Percentiles rank a stretch among this genome's conserved stretches.
These are phyloP conservation scores for Hypoxylon sp. DNA, from an alignment of 2,329 filamentous ascomycete genomes.

Conservation along the genomic window DNA sequence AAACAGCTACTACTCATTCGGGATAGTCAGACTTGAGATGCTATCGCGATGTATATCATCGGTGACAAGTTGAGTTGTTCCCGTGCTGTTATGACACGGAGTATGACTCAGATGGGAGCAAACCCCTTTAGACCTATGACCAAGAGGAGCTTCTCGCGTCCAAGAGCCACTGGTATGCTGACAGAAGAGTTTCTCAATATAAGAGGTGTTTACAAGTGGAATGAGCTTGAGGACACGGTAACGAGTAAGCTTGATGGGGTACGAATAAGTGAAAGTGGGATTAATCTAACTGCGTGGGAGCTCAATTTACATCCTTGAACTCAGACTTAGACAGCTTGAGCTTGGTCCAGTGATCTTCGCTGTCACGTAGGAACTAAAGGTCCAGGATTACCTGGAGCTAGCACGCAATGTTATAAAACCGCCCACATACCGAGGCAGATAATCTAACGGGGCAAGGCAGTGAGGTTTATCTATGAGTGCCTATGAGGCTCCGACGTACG, in stretches of 20 bases:
- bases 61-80: conserved; percentile 5
- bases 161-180: conserved; percentile 4
- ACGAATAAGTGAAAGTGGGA: conserved; percentile 17
- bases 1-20: conserved; percentile 20
- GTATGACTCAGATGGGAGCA: conserved; percentile 36
- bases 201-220: conserved; percentile 20
- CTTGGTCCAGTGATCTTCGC: conserved; percentile 10
- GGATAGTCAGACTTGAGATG: conserved; percentile 17
- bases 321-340: conserved; percentile 16
- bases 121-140: conserved; percentile 4
- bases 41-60: conserved; percentile 2
- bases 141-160: conserved; percentile 8
- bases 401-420: conserved; percentile 9
- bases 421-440: conserved; percentile 18
- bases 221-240: conserved; percentile 16
- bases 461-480: conserved; percentile 1
- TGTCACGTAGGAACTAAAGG: conserved; percentile 6
- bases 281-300: conserved; percentile 9
- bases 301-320: conserved; percentile 5
- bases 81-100: conserved; percentile 14
- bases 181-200: background rate
- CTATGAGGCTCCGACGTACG: conserved; percentile 18
- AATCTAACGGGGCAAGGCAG: conserved; percentile 31
- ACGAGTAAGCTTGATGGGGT: conserved; percentile 11
- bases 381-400: conserved; percentile 6